Conservation (phyloP, 208 protist species). For the Leishmania amazonensis region DNA sequence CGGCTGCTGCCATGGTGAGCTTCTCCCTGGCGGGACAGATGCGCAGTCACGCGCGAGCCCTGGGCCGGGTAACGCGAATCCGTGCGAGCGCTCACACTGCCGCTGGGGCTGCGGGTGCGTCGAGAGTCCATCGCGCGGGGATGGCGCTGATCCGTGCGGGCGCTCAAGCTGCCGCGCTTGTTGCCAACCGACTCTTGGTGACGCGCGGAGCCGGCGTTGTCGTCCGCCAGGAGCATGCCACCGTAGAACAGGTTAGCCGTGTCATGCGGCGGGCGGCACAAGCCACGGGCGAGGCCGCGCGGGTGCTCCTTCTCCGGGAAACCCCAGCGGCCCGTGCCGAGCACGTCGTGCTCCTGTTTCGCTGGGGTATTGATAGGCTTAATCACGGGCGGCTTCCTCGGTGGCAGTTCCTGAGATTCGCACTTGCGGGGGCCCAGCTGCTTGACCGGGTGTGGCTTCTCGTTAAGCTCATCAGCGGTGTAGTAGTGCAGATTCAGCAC, state of each 20-base stretch:
- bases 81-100: neutral
- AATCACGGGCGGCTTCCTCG: constrained; percentile 44
- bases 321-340: constrained; percentile 69
- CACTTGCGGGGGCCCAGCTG: constrained; percentile 61
- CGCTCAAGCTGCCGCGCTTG: neutral
- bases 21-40: constrained; percentile 3
- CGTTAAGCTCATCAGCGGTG: constrained; percentile 62
- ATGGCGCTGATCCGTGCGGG: neutral
- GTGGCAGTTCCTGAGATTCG: constrained; percentile 51
- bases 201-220: neutral
- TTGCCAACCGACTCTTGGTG: neutral
- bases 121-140: neutral
- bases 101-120: neutral
- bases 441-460: constrained; percentile 44
- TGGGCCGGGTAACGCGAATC: neutral
- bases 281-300: constrained; percentile 41
- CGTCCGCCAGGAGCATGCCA: constrained; percentile 4
- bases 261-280: constrained; percentile 52
- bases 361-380: constrained; percentile 57
- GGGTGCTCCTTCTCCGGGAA: constrained; percentile 43
- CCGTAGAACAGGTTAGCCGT: constrained; percentile 45
- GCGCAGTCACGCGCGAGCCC: neutral
- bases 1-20: neutral
- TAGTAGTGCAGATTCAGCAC: constrained; percentile 80
- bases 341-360: constrained; percentile 80